Evolutionary conservation across 1,284 basidiomycete species (phyloP).

Genomic region (Marasmius fiardii): DNA sequence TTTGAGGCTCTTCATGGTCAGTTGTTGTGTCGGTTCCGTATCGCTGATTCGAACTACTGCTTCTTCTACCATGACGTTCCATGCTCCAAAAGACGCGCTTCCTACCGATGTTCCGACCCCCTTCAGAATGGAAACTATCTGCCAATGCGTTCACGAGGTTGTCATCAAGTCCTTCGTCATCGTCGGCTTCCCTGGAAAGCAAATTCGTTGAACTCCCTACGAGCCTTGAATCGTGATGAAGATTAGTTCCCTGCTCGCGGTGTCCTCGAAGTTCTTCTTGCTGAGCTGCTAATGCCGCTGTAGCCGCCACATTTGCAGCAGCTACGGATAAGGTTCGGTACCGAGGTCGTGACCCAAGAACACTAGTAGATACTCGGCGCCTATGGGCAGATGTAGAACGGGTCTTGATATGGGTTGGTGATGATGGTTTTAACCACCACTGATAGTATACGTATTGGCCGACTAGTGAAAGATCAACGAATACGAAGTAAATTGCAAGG

Average conservation of each 20-base stretch:
- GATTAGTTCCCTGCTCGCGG: conserved; percentile 14
- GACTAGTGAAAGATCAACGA: conserved; percentile 73
- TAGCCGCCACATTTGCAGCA: conserved; percentile 64
- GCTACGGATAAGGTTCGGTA: conserved; percentile 67
- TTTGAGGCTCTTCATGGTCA: conserved; percentile 26
- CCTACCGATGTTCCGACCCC: conserved; percentile 38
- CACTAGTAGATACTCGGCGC: conserved; percentile 41
- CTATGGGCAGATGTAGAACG: conserved; percentile 32
- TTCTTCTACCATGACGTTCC: conserved; percentile 45
- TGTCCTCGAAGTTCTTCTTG: conserved; percentile 40
- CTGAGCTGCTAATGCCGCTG: conserved; percentile 61
- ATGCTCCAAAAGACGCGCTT: conserved; percentile 68
- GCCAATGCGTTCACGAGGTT: conserved; percentile 50
- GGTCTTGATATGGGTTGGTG: conserved; percentile 33
- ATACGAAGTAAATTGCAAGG: conserved; percentile 85
- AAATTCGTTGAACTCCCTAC: conserved; percentile 18
- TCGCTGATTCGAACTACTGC: conserved; percentile 38
- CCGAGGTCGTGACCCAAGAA: conserved; percentile 44
- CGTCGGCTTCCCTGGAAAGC: conserved; percentile 32
- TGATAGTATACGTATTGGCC: conserved; percentile 79
- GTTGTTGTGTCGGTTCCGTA: neutral
- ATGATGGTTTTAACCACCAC: conserved; percentile 20
- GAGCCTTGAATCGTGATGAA: conserved; percentile 20
- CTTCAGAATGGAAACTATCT: conserved; percentile 73
- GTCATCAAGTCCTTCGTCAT: conserved; percentile 47